A percentile compares a stretch with the other conserved stretches of the same genome.
Evolutionary conservation across 2,329 filamentous ascomycete species (phyloP).

Genomic region (Colletotrichum tanaceti): DNA sequence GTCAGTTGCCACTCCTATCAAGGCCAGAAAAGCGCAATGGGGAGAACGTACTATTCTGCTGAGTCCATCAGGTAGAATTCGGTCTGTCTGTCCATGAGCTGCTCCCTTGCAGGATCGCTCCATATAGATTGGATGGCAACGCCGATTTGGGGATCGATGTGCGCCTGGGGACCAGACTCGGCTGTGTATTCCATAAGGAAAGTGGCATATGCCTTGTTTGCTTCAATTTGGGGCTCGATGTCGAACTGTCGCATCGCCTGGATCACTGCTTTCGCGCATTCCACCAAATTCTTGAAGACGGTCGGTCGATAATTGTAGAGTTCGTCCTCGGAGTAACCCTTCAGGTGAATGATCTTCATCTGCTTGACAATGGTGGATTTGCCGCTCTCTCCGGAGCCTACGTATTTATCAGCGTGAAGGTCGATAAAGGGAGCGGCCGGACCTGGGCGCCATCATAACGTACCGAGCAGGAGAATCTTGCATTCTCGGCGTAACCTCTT

Average conservation of each 20-base stretch:
- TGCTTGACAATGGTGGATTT: slow-evolving; percentile 99
- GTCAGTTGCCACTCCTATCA: slow-evolving; percentile 41
- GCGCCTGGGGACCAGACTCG: slow-evolving; percentile 88
- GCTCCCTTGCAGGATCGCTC: slow-evolving; percentile 86
- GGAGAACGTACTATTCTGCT: slow-evolving; percentile 84
- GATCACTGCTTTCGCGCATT: slow-evolving; percentile 95
- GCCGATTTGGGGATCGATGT: slow-evolving; percentile 83
- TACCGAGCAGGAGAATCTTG: slow-evolving; percentile 97
- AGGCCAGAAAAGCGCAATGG: not conserved
- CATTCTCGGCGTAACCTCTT: slow-evolving; percentile 94
- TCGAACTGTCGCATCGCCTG: slow-evolving; percentile 92
- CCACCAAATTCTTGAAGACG: slow-evolving; percentile 97
- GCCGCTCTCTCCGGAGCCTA: slow-evolving; percentile 97
- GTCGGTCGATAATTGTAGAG: slow-evolving; percentile 93
- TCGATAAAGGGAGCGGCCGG: not conserved
- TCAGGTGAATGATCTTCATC: slow-evolving; percentile 99
- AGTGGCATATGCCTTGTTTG: slow-evolving; percentile 79
- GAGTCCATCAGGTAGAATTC: slow-evolving; percentile 99
- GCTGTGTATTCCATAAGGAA: slow-evolving; percentile 90
- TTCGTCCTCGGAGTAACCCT: slow-evolving; percentile 95
- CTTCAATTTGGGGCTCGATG: slow-evolving; percentile 78
- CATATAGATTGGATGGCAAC: slow-evolving; percentile 87
- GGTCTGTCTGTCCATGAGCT: slow-evolving; percentile 90
- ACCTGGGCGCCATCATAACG: slow-evolving; percentile 45
- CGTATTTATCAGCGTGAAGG: slow-evolving; percentile 33